Evolutionary conservation across 176 grass and related monocot genomes (phyloP).

Genomic region (Musa schizocarpa): DNA sequence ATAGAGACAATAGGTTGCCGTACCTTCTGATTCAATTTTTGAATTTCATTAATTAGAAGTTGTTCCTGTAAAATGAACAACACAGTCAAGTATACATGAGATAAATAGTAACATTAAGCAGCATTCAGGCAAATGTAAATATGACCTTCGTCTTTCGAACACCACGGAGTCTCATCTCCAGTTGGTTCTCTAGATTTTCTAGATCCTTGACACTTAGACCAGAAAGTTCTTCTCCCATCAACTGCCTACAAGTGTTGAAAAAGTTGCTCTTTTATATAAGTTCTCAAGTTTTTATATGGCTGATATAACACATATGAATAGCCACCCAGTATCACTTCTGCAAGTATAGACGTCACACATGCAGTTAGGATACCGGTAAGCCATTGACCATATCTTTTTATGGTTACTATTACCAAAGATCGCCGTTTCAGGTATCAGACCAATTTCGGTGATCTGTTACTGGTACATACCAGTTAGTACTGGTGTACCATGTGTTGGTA

Average conservation of each 20-base stretch:
- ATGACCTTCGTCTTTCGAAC: conserved; percentile 34
- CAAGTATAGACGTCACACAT: too few relatives aligned
- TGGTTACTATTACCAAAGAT: too few relatives aligned
- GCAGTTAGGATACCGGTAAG: too few relatives aligned
- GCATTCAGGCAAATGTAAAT: not conserved
- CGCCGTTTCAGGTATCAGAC: too few relatives aligned
- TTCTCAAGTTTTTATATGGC: too few relatives aligned
- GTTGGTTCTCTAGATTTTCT: conserved; percentile 31
- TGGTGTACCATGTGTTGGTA: too few relatives aligned
- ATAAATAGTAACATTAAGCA: not conserved
- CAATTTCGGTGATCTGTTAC: too few relatives aligned
- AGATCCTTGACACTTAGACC: conserved; percentile 28
- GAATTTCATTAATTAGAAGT: conserved; percentile 25
- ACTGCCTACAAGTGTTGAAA: conserved; percentile 21
- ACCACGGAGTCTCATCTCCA: conserved; percentile 27
- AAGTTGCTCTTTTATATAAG: not conserved
- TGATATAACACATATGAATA: too few relatives aligned
- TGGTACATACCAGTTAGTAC: too few relatives aligned
- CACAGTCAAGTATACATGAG: not conserved
- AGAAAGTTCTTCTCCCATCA: conserved; percentile 39
- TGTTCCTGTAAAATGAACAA: conserved; percentile 12
- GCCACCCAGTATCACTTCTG: too few relatives aligned
- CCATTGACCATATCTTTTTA: too few relatives aligned
- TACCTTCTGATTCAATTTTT: conserved; percentile 21
- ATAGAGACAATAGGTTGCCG: not conserved